A percentile compares a stretch with the other conserved stretches of the same genome.
Conservation (phyloP, 2,329 filamentous ascomycete genomes). For the Aspergillus sp. region DNA sequence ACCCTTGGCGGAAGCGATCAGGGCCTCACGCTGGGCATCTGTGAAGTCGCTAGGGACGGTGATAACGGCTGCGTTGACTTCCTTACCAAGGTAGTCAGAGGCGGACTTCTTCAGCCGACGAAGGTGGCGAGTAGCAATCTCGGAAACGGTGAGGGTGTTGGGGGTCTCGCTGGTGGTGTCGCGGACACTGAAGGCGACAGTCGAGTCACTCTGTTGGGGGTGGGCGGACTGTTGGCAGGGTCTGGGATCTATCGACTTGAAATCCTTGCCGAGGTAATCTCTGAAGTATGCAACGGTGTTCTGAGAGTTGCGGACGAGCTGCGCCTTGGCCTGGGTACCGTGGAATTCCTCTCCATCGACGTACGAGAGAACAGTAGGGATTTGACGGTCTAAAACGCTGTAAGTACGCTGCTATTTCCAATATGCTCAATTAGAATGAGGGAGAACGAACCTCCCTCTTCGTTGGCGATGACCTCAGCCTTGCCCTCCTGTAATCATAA, state of each 20-base stretch:
- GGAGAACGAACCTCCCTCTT: conserved; percentile 72
- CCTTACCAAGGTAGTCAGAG: conserved; percentile 85
- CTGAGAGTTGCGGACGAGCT: conserved; percentile 82
- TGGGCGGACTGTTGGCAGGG: conserved; percentile 91
- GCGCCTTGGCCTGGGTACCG: conserved; percentile 87
- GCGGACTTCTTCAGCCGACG: conserved; percentile 74
- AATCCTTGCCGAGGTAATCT: conserved; percentile 91
- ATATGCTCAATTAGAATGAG: not conserved
- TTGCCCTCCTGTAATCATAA: conserved; percentile 63
- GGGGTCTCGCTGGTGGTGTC: conserved; percentile 61
- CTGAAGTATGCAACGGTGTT: conserved; percentile 96
- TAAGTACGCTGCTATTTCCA: not conserved
- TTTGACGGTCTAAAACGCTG: conserved; percentile 70
- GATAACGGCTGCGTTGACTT: conserved; percentile 89
- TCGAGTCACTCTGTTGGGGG: conserved; percentile 65
- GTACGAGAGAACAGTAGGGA: conserved; percentile 89
- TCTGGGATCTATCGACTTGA: conserved; percentile 93
- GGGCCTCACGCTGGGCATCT: conserved; percentile 75
- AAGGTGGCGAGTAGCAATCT: conserved; percentile 78
- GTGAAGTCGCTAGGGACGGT: conserved; percentile 90
- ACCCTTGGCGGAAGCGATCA: conserved; percentile 68
- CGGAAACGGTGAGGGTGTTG: conserved; percentile 68
- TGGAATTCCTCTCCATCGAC: conserved; percentile 95
- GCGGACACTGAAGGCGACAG: conserved; percentile 74
- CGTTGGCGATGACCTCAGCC: conserved; percentile 96